Conservation (phyloP, 345 rosid genomes). For the Clausena lansium region DNA sequence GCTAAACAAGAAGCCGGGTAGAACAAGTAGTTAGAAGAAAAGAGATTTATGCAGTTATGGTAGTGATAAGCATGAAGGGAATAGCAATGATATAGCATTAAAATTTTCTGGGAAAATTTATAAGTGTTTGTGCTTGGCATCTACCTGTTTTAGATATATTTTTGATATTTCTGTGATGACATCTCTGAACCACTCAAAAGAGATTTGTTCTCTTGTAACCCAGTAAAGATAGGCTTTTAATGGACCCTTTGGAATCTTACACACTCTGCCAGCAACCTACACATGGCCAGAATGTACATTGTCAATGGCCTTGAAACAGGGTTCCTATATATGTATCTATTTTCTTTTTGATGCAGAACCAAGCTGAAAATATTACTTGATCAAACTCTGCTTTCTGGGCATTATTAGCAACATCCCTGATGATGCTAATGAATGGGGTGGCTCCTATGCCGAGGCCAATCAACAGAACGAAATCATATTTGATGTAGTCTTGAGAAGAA, state of each 20-base stretch:
- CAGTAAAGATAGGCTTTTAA: conserved; percentile 54
- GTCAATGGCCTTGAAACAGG: conserved; percentile 7
- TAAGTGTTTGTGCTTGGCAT: background rate
- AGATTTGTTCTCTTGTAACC: conserved; percentile 63
- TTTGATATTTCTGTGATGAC: conserved; percentile 31
- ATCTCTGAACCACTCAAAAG: conserved; percentile 57
- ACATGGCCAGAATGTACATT: background rate
- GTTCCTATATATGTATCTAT: background rate
- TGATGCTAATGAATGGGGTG: conserved; percentile 62
- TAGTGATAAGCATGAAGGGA: background rate
- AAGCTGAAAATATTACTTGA: conserved; percentile 1
- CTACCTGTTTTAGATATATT: conserved; percentile 35
- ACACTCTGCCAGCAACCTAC: conserved; percentile 24
- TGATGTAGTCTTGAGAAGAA: conserved; percentile 51
- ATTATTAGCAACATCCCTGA: conserved; percentile 35
- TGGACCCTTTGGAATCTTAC: conserved; percentile 28
- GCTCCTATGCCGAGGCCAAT: conserved; percentile 65
- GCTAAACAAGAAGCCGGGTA: conserved; percentile 14
- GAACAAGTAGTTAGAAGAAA: background rate
- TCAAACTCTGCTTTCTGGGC: conserved; percentile 4
- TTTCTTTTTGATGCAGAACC: background rate
- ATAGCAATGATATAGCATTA: background rate
- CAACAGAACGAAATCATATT: conserved; percentile 48
- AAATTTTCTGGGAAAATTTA: background rate
- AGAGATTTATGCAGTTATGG: no score